Base-by-base conservation (phyloP, 441 rosid species). In the Gossypium armourianum region DNA sequence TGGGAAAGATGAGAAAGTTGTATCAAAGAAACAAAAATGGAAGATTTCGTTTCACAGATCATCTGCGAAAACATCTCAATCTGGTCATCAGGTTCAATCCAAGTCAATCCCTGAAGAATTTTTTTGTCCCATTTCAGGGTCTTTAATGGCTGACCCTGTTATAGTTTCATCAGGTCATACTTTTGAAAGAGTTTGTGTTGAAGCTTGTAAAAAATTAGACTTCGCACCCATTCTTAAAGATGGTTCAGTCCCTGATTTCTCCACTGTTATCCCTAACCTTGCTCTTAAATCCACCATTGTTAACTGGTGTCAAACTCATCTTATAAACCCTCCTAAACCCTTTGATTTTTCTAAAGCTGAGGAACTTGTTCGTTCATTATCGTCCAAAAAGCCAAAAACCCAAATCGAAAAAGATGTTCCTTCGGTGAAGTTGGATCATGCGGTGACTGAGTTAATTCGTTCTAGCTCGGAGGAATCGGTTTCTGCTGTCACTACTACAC, bases 81-180 rank as follows among this genome's bases (percentile, higher is more conserved):
- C 49, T 17, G 23, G 8, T 12, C 24, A 45, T 2, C 71, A 71
- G 52, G 23, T 71, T 19, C 73, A 76, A 12, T 29, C 49, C 23
- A 28, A 26, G 4, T 69, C 70, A 17, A 53, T 67, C 2, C 97
- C 91, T 0, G 4, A 73, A 7, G 97, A 91, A 61, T 91, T 91
- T 60, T 79, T 83, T 36, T 93, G 98, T 72, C 95, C 92, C 0
- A 74, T 93, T 76, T 88, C 96, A 0, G 87, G 82, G 15, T 78
- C 77, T 23, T 73, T 91, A 72, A 93, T 93, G 98, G 80, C 80
- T 0, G 98, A 90, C 16, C 97, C 98, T 3, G 86, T 90, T 4
- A 88, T 93, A 15, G 93, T 93, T 76, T 80, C 96, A 50, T 93
- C 97, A 0, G 98, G 98, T 26, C 97, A 91, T 79, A 83, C 92